phyloP scores from a whole-genome alignment of 148 eudicot genomes.

The Arctostaphylos glauca region DNA sequence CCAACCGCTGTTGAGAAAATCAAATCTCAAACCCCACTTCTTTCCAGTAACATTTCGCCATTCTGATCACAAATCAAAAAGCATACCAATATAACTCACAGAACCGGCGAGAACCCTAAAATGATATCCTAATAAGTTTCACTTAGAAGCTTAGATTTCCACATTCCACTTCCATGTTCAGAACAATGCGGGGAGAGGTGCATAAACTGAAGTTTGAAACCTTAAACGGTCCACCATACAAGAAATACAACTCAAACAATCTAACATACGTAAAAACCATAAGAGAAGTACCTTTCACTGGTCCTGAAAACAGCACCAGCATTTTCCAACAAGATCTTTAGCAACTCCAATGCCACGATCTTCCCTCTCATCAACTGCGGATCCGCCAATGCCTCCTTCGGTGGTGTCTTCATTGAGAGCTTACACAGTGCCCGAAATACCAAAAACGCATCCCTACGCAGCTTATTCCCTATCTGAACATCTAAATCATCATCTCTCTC shows the following conservation, averaged over 20 bases:
- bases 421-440: conserved; percentile 95
- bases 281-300: conserved; percentile 68
- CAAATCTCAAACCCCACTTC: neutral
- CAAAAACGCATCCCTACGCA: conserved; percentile 89
- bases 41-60: neutral
- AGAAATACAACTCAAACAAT: neutral
- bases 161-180: conserved; percentile 2
- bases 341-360: conserved; percentile 95
- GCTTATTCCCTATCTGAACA: conserved; percentile 95
- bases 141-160: neutral
- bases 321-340: conserved; percentile 96
- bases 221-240: neutral
- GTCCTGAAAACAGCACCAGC: conserved; percentile 96
- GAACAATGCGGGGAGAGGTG: neutral
- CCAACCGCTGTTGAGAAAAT: neutral
- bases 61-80: neutral
- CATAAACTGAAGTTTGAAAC: neutral
- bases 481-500: conserved; percentile 93
- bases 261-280: neutral
- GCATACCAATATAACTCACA: neutral
- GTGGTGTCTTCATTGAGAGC: conserved; percentile 97
- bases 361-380: conserved; percentile 89
- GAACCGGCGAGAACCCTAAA: neutral
- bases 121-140: neutral
- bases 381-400: conserved; percentile 83